These are phyloP conservation scores for Globisporangium nodosum DNA, from an alignment of 352 stramenopile genomes.

Conservation along the genomic window DNA sequence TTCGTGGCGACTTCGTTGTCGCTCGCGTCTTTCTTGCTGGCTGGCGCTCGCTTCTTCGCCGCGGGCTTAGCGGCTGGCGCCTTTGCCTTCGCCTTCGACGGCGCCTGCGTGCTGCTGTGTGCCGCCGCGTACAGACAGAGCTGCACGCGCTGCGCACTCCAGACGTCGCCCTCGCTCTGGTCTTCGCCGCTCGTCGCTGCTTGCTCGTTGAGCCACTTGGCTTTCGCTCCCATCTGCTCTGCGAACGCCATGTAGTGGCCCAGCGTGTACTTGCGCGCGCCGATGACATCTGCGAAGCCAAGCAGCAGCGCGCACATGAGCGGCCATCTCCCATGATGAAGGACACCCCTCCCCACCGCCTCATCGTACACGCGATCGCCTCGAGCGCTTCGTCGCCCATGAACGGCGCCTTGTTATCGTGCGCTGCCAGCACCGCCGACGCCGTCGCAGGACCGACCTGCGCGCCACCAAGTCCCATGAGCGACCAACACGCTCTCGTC, in stretches of 20 bases:
- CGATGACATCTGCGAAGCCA: conserved; percentile 41
- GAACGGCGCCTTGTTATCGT: conserved; percentile 61
- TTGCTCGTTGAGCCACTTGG: conserved; percentile 46
- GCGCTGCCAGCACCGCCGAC: conserved; percentile 65
- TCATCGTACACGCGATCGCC: conserved; percentile 43
- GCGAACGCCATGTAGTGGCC: conserved; percentile 62
- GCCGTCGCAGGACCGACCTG: conserved; percentile 75
- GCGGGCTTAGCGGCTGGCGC: neutral
- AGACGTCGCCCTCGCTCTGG: conserved; percentile 18
- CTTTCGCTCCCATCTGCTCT: conserved; percentile 46
- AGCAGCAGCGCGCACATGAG: neutral
- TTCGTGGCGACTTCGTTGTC: neutral
- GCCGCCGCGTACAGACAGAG: conserved; percentile 59
- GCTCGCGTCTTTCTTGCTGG: neutral
- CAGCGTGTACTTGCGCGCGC: conserved; percentile 74
- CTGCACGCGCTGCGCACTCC: conserved; percentile 66
- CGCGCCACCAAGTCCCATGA: neutral
- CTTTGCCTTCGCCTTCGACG: conserved; percentile 4
- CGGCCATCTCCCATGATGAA: neutral
- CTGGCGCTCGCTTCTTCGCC: neutral
- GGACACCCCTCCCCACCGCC: no score
- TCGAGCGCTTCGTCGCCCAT: conserved; percentile 81
- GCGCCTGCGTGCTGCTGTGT: conserved; percentile 1
- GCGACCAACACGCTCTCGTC: neutral
- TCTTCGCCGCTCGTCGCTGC: conserved; percentile 6